Base-by-base conservation (phyloP, 176 grass and related monocot species). In the Ananas comosus region DNA sequence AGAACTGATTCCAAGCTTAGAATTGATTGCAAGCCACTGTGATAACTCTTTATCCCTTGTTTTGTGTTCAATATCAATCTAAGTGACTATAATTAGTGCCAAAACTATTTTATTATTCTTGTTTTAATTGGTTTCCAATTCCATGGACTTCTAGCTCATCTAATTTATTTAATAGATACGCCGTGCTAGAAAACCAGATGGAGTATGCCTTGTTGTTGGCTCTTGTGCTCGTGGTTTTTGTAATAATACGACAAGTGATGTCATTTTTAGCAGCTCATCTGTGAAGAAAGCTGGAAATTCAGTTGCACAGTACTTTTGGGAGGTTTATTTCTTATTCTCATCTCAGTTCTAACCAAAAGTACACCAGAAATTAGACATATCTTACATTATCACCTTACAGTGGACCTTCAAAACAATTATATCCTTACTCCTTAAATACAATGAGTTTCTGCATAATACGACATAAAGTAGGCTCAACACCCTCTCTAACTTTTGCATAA, bases 201-300 rank as follows among this genome's bases (percentile, higher is more conserved):
- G 93, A 63, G 74, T 97, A 52, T 97, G 93, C 66, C 93, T 97
- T 79, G 89, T 90, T 13, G 93, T 97, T 78, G 93, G 93, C 68
- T 48, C 89, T 87, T 90, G 83, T 48, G 85, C 83, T 81, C 83
- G 66, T 87, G 93, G 93, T 75, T 97, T 97, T 81, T 56, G 21
- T 29, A 76, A 68, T 76, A 97, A 92, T 67, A 80, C 73, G 66
- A 85, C 86, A 64, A 79, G 89, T 69, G 93, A 97, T 80, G 64
- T 97, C 59, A 92, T 97, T 75, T 97, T 85, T 69, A 92, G 88
- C 49, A 87, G 81, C 71, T 92, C 86, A 58, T 90, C 93, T 69
- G 65, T 83, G 12, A 87, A 81, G 24, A 85, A 28, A 48, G 77
- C 83, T 49, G 76, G 79, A 83, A 82, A 85, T 74, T 85, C 83